Evolutionary conservation across 495 filamentous ascomycete genomes (phyloP).

Genomic region (Bacidia gigantensis): DNA sequence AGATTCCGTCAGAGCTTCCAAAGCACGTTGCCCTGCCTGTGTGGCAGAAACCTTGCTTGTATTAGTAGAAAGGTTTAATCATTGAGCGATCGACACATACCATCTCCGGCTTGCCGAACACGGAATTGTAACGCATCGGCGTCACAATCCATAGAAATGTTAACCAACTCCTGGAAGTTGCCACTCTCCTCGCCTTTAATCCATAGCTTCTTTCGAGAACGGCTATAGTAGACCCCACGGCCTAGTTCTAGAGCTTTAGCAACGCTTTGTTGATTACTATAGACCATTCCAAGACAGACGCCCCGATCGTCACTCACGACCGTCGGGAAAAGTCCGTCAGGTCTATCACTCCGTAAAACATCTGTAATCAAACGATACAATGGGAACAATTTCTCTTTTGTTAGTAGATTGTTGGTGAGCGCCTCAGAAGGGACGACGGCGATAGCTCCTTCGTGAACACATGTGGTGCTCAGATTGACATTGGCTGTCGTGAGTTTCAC

Average conservation of each 20-base stretch:
- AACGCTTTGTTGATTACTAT: slow-evolving; percentile 84
- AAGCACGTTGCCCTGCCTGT: slow-evolving; percentile 85
- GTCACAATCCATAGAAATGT: slow-evolving; percentile 80
- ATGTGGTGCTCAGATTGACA: not conserved
- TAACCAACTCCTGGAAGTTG: slow-evolving; percentile 77
- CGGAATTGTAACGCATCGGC: slow-evolving; percentile 80
- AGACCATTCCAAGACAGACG: slow-evolving; percentile 73
- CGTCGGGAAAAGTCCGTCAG: slow-evolving; percentile 76
- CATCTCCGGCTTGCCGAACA: slow-evolving; percentile 74
- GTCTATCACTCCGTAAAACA: slow-evolving; percentile 59
- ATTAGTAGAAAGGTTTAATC: not conserved
- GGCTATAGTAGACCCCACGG: slow-evolving; percentile 86
- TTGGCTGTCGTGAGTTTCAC: not conserved
- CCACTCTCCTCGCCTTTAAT: slow-evolving; percentile 92
- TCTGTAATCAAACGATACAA: slow-evolving; percentile 56
- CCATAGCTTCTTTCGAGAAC: slow-evolving; percentile 80
- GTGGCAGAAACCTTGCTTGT: slow-evolving; percentile 70
- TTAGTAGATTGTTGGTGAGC: slow-evolving; percentile 53
- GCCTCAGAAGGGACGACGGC: slow-evolving; percentile 60
- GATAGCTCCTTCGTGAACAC: slow-evolving; percentile 44
- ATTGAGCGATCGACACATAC: slow-evolving; percentile 22
- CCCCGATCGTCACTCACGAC: slow-evolving; percentile 84
- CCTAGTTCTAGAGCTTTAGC: slow-evolving; percentile 74
- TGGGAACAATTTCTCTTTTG: slow-evolving; percentile 40
- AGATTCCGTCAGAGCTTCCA: slow-evolving; percentile 65